phyloP scores from a whole-genome alignment of 1,139 yeast species.

The Lodderomyces beijingensis region DNA sequence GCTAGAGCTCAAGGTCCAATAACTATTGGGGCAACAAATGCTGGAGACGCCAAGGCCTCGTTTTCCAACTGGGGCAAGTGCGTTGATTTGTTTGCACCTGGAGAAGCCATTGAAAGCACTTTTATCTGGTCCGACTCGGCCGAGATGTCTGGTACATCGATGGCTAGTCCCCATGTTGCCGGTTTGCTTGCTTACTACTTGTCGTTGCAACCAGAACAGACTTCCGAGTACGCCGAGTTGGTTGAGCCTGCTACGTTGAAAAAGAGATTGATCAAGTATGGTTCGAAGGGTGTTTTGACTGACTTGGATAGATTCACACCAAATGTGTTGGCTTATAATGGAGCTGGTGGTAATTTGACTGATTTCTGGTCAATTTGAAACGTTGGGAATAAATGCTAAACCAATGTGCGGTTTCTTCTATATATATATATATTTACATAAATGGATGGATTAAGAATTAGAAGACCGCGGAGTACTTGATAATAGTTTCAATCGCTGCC shows the following conservation, averaged over 20 bases:
- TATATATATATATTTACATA: no score
- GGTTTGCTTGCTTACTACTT: slow-evolving; percentile 39
- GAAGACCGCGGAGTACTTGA: no score
- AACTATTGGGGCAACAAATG: slow-evolving; percentile 42
- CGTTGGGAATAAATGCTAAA: no score
- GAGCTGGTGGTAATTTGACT: slow-evolving; percentile 79
- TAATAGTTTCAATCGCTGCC: no score
- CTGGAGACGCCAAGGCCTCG: slow-evolving; percentile 33
- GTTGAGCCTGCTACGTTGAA: slow-evolving; percentile 34
- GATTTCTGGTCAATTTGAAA: slow-evolving; percentile 75
- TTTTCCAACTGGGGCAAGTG: slow-evolving; percentile 44
- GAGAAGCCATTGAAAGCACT: slow-evolving; percentile 38
- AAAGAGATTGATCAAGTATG: slow-evolving; percentile 32
- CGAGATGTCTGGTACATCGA: slow-evolving; percentile 40
- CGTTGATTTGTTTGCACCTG: slow-evolving; percentile 46
- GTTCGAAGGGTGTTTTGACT: slow-evolving; percentile 29
- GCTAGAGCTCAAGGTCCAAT: slow-evolving; percentile 41
- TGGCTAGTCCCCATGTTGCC: slow-evolving; percentile 44
- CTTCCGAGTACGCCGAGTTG: slow-evolving; percentile 44
- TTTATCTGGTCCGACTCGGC: slow-evolving; percentile 34
- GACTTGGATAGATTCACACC: slow-evolving; percentile 78
- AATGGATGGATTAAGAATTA: no score
- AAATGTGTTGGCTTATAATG: slow-evolving; percentile 85
- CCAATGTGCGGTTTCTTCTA: no score
- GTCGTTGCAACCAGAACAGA: slow-evolving; percentile 37